Evolutionary conservation across 345 rosid species (phyloP), one percentile per base, ranked within the genome.

Genomic region (Rhodamnia argentea): DNA sequence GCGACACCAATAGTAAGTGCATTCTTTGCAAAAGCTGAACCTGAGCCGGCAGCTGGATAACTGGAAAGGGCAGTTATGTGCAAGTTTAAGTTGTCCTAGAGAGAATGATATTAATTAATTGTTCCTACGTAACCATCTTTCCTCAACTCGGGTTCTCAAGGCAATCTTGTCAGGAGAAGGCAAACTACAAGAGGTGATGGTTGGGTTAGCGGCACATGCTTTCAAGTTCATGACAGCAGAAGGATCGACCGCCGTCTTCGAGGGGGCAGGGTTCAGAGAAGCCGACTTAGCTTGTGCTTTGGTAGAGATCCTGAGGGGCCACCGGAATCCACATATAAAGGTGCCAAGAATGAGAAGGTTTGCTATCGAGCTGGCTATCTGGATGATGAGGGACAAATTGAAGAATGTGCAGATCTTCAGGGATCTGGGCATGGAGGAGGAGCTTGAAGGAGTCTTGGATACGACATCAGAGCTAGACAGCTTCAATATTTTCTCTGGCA

Each of bases 181-280:
- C 90, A 94, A 94, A 87, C 60, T 93, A 83, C 99, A 95, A 83
- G 99, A 96, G 91, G 96, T 93, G 85, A 95, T 96, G 97, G 86
- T 92, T 83, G 95, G 95, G 85, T 89, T 91, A 86, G 96, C 91
- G 16, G 92, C 86, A 83, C 93, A 90, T 84, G 91, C 90, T 84
- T 93, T 95, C 88, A 93, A 90, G 82, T 90, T 89, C 87, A 87
- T 93, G 95, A 91, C 83, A 37, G 78, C 88, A 82, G 89, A 92
- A 86, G 96, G 94, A 90, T 89, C 91, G 29, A 88, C 70, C 62
- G 64, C 83, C 55, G 83, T 88, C 86, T 91, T 93, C 6, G 84
- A 89, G 10, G 84, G 53, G 82, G 89, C 92, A 56, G 94, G 93
- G 84, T 90, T 96, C 24, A 76, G 26, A 53, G 93, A 89, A 86